Base-by-base conservation (phyloP, 2,329 filamentous ascomycete genomes). In the Aspergillus nomiae region DNA sequence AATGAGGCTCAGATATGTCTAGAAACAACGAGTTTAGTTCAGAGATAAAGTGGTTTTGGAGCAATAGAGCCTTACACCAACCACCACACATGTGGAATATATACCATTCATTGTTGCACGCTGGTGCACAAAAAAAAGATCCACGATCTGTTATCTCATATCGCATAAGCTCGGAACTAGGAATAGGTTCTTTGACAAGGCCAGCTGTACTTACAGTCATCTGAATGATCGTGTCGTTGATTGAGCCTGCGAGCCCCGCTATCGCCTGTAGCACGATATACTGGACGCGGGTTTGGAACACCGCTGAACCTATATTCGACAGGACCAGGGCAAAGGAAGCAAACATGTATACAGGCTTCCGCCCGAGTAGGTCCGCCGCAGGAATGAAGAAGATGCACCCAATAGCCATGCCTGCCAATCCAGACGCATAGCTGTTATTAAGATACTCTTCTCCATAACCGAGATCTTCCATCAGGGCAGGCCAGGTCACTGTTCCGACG, bases 301-400 rank as follows among this genome's bases (percentile, higher is more conserved):
- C 4, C 1, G 59, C 59, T 21, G 57, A 54, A 19, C 59, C 59
- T 3, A 63, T 26, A 57, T 63, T 63, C 36, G 58, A 53, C n/a
- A 63, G 26, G 2, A 60, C 58, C 58, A 63, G 56, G 8, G 12
- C 36, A 1, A 50, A 19, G 0, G 61, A 60, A 11, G 61, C 61
- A 16, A 48, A 46, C 3, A 63, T 32, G 21, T 66, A 68, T 4
- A 66, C 54, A 0, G 58, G 46, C 3, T 64, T 64, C 2, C 65
- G 56, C 4, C 66, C 66, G 10, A 63, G 56, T n/a, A 63, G 51
- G 32, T 60, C 58, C 3, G 64, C 64, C 10, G 58, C 50, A 4
- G 66, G 66, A n/a, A 64, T 62, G 43, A 68, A 60, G 38, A 68
- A 55, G 19, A 66, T 45, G 19, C 60, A 66, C 14, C 66, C 62